Conservation (phyloP, 2,329 filamentous ascomycete genomes). For the Nannizzia gypsea region DNA sequence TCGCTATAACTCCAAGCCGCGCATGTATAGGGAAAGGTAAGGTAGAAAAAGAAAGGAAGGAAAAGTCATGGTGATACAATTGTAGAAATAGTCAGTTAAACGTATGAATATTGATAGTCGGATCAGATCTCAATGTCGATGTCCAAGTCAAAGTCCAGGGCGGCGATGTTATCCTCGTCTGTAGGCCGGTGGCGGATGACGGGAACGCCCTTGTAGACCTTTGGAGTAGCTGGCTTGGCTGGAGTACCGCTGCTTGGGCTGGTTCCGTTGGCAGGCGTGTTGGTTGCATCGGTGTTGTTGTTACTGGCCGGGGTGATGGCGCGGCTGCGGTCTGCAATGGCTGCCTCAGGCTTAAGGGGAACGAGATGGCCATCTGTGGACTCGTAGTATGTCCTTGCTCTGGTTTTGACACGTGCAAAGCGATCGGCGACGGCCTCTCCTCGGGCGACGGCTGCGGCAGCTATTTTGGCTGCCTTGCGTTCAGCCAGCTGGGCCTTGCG, state of each 20-base stretch:
- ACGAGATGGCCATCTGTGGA: constrained; percentile 38
- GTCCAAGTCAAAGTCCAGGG: constrained; percentile 75
- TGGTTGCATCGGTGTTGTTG: constrained; percentile 34
- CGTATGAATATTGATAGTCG: background rate
- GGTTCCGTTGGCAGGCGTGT: constrained; percentile 43
- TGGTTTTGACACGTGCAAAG: constrained; percentile 52
- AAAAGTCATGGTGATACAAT: background rate
- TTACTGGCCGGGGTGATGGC: constrained; percentile 34
- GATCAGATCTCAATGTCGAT: constrained; percentile 63
- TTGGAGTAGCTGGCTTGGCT: constrained; percentile 22
- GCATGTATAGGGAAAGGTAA: background rate
- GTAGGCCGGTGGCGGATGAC: constrained; percentile 66
- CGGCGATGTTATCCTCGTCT: constrained; percentile 86
- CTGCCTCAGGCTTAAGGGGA: constrained; percentile 37
- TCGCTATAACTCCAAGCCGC: background rate
- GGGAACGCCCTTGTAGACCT: constrained; percentile 41
- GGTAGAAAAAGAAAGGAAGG: background rate
- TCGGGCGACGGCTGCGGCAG: constrained; percentile 49
- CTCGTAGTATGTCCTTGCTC: constrained; percentile 57
- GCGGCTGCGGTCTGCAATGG: constrained; percentile 33
- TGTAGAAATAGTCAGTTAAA: background rate
- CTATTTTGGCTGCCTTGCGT: constrained; percentile 50
- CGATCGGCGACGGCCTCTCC: constrained; percentile 48
- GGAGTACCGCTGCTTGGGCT: constrained; percentile 37
- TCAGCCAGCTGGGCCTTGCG: constrained; percentile 82